These are phyloP conservation scores for Scedosporium dehoogii DNA, from an alignment of 2,329 filamentous ascomycete genomes.

Conservation along the genomic window DNA sequence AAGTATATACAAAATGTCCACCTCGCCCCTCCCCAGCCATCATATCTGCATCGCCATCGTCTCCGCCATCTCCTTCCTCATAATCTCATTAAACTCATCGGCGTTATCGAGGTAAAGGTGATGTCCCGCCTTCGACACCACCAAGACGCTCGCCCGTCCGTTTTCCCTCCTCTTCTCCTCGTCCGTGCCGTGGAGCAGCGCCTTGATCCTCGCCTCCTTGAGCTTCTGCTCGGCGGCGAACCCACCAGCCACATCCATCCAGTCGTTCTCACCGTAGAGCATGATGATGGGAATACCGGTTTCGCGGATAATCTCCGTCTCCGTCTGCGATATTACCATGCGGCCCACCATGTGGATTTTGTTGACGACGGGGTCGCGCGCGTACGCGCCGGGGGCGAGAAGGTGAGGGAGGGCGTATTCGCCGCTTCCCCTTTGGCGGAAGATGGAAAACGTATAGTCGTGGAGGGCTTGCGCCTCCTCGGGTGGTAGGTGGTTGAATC, in stretches of 20 bases:
- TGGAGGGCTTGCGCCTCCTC: slow-evolving; percentile 79
- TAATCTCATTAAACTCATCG: slow-evolving; percentile 43
- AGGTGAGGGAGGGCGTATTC: slow-evolving; percentile 92
- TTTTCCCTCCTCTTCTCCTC: slow-evolving; percentile 65
- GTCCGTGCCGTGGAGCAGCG: slow-evolving; percentile 49
- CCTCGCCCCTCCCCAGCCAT: neutral
- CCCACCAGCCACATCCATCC: slow-evolving; percentile 93
- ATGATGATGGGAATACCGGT: slow-evolving; percentile 75
- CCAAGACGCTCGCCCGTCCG: slow-evolving; percentile 70
- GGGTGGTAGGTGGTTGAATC: slow-evolving; percentile 78
- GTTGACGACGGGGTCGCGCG: slow-evolving; percentile 76
- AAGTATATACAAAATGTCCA: neutral
- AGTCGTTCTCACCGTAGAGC: slow-evolving; percentile 97
- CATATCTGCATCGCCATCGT: slow-evolving; percentile 23
- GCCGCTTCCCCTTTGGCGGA: slow-evolving; percentile 82
- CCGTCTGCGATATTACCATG: slow-evolving; percentile 37
- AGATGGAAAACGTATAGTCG: slow-evolving; percentile 89
- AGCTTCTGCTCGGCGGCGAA: slow-evolving; percentile 72
- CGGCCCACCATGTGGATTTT: slow-evolving; percentile 79
- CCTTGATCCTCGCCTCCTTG: slow-evolving; percentile 52
- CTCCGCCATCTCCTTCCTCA: slow-evolving; percentile 44
- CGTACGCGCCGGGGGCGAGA: slow-evolving; percentile 86
- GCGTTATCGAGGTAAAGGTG: slow-evolving; percentile 52
- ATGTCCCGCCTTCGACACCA: slow-evolving; percentile 56
- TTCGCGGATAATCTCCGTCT: slow-evolving; percentile 25